These are phyloP conservation scores for Pyrrhoderma noxium DNA, from an alignment of 1,284 basidiomycete genomes.

Conservation along the genomic window DNA sequence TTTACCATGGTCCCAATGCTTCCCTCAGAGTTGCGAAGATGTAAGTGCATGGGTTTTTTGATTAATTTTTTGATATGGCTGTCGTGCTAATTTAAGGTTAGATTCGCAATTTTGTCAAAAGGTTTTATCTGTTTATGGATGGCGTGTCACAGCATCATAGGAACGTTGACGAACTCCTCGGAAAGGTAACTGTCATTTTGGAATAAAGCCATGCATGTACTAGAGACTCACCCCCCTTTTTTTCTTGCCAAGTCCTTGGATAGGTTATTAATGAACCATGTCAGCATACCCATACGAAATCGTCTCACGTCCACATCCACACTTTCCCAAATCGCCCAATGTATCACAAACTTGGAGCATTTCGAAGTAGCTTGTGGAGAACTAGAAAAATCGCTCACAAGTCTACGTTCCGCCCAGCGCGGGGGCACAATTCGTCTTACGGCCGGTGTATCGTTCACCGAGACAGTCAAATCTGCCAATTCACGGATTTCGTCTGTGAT, in stretches of 20 bases:
- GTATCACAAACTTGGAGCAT: conserved; percentile 90
- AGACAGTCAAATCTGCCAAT: conserved; percentile 65
- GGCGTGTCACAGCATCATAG: conserved; percentile 88
- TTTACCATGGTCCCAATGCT: conserved; percentile 93
- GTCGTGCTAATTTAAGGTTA: conserved; percentile 25
- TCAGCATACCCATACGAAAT: conserved; percentile 71
- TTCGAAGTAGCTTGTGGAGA: conserved; percentile 84
- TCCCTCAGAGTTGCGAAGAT: conserved; percentile 92
- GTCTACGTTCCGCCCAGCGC: conserved; percentile 73
- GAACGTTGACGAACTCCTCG: conserved; percentile 88
- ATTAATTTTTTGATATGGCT: neutral
- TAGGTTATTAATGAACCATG: conserved; percentile 73
- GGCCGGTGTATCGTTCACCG: conserved; percentile 61
- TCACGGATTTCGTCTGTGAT: conserved; percentile 80
- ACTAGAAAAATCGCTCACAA: conserved; percentile 82
- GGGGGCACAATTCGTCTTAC: conserved; percentile 74
- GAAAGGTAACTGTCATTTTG: conserved; percentile 39
- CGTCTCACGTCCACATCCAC: conserved; percentile 70
- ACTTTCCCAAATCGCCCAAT: conserved; percentile 91
- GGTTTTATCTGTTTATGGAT: conserved; percentile 96
- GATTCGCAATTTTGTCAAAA: conserved; percentile 90
- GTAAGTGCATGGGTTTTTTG: conserved; percentile 36
- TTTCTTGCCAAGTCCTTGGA: conserved; percentile 67
- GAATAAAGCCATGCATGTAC: neutral
- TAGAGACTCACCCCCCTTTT: neutral